Conservation (phyloP, 192 early-diverging fungal genomes). For the Podochytrium sp. region DNA sequence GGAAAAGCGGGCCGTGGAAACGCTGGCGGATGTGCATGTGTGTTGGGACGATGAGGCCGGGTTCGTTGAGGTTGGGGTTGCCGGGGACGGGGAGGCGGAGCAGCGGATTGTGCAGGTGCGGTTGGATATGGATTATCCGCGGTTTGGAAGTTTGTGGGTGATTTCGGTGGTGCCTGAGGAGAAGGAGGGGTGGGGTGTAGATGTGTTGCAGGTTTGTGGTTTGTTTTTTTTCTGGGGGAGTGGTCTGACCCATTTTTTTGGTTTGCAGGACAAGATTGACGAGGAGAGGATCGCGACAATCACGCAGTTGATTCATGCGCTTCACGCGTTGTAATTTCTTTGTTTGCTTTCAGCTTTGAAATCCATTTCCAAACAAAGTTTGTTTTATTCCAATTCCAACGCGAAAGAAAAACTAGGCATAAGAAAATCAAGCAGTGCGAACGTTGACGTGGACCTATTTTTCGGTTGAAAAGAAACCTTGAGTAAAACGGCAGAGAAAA, state of each 20-base stretch:
- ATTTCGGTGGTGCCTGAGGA: neutral
- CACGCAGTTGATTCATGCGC: neutral
- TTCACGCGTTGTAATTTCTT: too few species aligned
- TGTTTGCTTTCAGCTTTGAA: too few species aligned
- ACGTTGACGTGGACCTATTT: conserved; percentile 22
- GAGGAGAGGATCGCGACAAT: neutral
- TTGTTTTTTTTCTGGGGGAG: too few species aligned
- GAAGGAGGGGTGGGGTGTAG: neutral
- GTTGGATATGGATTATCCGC: conserved; percentile 22
- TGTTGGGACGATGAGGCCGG: conserved; percentile 28
- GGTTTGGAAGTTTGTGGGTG: conserved; percentile 9
- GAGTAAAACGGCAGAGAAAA: neutral
- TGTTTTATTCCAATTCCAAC: too few species aligned
- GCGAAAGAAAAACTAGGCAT: neutral
- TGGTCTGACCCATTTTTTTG: too few species aligned
- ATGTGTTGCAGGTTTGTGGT: conserved; percentile 1
- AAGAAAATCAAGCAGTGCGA: conserved; percentile 2
- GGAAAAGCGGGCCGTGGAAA: conserved; percentile 10
- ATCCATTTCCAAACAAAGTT: too few species aligned
- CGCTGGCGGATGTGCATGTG: conserved; percentile 4
- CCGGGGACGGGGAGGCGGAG: neutral
- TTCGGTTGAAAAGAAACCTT: neutral
- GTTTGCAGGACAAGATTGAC: conserved; percentile 15
- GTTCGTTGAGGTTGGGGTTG: conserved; percentile 22
- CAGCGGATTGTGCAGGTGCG: conserved; percentile 13